Evolutionary conservation across 2,329 filamentous ascomycete genomes (phyloP).

Genomic region (Nemania sp.): DNA sequence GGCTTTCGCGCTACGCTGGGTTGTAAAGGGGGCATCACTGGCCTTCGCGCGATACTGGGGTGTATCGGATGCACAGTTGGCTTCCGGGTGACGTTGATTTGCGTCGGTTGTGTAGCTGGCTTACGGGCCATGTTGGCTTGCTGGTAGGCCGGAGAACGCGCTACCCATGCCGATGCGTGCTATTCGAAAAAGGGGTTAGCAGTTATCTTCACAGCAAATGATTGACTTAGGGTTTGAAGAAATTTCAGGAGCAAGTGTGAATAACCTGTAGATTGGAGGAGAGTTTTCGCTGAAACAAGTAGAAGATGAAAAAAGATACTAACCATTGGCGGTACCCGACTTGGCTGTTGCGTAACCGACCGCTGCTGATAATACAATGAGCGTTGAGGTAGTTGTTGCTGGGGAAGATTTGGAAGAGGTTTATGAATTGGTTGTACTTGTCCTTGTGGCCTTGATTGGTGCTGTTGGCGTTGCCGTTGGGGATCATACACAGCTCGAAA

Average conservation of each 20-base stretch:
- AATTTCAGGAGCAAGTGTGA: no score
- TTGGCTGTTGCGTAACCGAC: neutral
- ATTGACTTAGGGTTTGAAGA: no score
- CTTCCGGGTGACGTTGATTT: no score
- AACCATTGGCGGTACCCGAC: neutral
- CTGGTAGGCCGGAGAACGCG: neutral
- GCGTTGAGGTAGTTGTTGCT: neutral
- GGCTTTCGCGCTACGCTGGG: no score
- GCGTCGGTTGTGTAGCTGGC: no score
- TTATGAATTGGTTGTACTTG: neutral
- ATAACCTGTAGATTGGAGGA: no score
- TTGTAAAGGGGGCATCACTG: constrained; percentile 6
- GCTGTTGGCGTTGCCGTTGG: constrained; percentile 1
- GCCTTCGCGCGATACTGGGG: neutral
- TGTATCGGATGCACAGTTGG: no score
- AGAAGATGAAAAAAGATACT: no score
- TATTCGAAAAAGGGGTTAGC: no score
- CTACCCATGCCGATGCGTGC: no score
- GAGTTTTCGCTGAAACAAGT: no score
- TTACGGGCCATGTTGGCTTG: neutral
- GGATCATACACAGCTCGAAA: constrained; percentile 26
- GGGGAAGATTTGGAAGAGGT: neutral
- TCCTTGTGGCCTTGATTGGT: neutral
- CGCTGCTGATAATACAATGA: neutral
- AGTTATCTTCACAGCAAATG: no score